Conservation (phyloP, 768 basidiomycete species). For the Lactifluus rugatus region DNA sequence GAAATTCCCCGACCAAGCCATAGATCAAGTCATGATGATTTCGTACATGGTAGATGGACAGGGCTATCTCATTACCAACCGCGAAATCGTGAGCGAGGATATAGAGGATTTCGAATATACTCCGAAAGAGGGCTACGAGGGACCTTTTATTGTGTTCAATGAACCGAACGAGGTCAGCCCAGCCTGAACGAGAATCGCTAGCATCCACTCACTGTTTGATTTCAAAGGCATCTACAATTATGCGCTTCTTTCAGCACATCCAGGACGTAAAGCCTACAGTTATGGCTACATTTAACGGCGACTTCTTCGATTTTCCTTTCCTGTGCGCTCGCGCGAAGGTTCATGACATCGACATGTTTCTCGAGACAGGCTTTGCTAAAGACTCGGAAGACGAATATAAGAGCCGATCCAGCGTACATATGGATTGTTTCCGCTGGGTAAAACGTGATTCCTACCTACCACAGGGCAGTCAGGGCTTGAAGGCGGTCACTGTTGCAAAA, state of each 20-base stretch:
- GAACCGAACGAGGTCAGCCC: conserved; percentile 74
- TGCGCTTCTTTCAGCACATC: conserved; percentile 87
- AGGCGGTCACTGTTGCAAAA: conserved; percentile 94
- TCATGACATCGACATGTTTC: conserved; percentile 94
- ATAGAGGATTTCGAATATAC: conserved; percentile 99
- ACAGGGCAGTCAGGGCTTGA: conserved; percentile 96
- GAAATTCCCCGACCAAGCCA: conserved; percentile 92
- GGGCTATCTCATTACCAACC: conserved; percentile 94
- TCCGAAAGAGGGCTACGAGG: conserved; percentile 95
- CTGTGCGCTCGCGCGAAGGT: conserved; percentile 73
- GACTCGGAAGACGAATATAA: conserved; percentile 96
- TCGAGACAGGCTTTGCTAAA: conserved; percentile 86
- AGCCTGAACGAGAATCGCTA: not conserved
- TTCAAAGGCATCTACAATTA: conserved; percentile 66
- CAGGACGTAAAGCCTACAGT: conserved; percentile 92
- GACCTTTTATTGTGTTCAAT: conserved; percentile 93
- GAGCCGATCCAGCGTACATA: conserved; percentile 83
- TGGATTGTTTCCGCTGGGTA: conserved; percentile 99
- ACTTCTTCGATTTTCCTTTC: conserved; percentile 99
- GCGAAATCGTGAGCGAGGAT: conserved; percentile 94
- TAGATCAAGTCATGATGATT: conserved; percentile 99
- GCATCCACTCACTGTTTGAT: not conserved
- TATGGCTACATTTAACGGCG: conserved; percentile 97
- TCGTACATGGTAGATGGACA: conserved; percentile 99
- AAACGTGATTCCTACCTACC: conserved; percentile 98